phyloP scores from a whole-genome alignment of 768 basidiomycete species.

The Leccinum boreale region DNA sequence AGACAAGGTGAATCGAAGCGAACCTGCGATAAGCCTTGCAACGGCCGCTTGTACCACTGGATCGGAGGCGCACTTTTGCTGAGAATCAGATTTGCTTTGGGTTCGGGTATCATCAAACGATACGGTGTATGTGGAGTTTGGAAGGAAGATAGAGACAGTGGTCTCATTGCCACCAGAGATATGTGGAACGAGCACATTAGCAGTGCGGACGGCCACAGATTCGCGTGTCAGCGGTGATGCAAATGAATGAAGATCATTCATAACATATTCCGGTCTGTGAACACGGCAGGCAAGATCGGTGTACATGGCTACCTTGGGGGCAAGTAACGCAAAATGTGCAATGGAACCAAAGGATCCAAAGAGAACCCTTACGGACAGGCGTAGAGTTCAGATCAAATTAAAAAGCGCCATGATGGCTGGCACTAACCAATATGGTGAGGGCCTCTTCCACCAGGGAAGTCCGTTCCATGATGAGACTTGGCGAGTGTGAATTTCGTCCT shows the following conservation, averaged over 20 bases:
- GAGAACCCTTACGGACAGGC: conserved; percentile 55
- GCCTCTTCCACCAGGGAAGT: conserved; percentile 72
- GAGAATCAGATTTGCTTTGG: not conserved
- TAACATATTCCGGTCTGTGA: conserved; percentile 53
- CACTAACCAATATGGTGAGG: conserved; percentile 70
- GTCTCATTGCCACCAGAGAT: not conserved
- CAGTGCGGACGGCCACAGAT: too few relatives aligned
- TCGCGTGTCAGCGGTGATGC: not conserved
- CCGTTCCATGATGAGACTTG: conserved; percentile 24
- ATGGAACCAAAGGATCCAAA: conserved; percentile 51
- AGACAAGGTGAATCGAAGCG: conserved; percentile 15
- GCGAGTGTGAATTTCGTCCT: conserved; percentile 29
- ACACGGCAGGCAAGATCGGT: conserved; percentile 70
- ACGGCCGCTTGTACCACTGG: conserved; percentile 73
- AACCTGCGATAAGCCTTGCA: conserved; percentile 62
- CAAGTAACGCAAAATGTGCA: conserved; percentile 54
- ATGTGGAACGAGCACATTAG: not conserved
- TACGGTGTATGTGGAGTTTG: not conserved
- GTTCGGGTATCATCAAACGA: not conserved
- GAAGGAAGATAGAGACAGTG: conserved; percentile 1
- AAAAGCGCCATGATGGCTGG: not conserved
- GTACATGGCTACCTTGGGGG: conserved; percentile 71
- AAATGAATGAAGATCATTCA: not conserved
- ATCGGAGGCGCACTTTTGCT: conserved; percentile 54
- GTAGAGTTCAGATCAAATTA: not conserved